Conservation (phyloP, 805 yeast species). For the Hanseniaspora lachancei region DNA sequence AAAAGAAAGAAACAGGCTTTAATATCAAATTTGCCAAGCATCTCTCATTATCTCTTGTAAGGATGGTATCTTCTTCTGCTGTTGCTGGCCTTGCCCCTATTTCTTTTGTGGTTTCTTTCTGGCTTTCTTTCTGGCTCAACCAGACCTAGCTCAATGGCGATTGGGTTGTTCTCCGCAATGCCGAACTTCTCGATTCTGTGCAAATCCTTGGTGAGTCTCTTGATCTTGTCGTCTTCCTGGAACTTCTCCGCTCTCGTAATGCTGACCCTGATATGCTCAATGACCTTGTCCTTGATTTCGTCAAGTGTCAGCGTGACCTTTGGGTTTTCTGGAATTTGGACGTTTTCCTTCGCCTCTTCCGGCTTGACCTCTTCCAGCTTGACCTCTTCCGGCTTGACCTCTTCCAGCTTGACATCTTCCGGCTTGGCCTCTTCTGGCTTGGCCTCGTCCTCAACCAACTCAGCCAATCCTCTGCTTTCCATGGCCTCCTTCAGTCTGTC, state of each 20-base stretch:
- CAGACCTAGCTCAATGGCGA: constrained; percentile 56
- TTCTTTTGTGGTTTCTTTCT: background rate
- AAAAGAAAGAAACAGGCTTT: too few relatives aligned
- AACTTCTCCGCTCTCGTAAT: constrained; percentile 66
- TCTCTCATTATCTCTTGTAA: background rate
- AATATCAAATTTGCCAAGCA: background rate
- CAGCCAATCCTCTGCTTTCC: constrained; percentile 21
- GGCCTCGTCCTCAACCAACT: constrained; percentile 16
- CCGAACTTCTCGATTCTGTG: constrained; percentile 65
- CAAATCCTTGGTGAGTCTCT: constrained; percentile 42
- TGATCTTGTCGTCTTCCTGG: constrained; percentile 41
- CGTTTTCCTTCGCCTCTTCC: constrained; percentile 11
- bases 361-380: constrained; percentile 3
- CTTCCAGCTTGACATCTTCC: constrained; percentile 14
- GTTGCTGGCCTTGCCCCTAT: background rate
- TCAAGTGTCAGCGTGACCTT: constrained; percentile 38
- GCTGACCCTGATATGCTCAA: constrained; percentile 53
- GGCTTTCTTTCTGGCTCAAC: constrained; percentile 23
- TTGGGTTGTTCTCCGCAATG: constrained; percentile 48
- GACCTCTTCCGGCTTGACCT: background rate
- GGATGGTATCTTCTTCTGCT: constrained; percentile 9
- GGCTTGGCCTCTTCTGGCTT: constrained; percentile 8
- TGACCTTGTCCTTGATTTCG: constrained; percentile 54
- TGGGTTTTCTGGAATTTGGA: constrained; percentile 13
- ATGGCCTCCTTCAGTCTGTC: constrained; percentile 52